Evolutionary conservation across 768 basidiomycete genomes (phyloP).

Genomic region (Galerina sulciceps): DNA sequence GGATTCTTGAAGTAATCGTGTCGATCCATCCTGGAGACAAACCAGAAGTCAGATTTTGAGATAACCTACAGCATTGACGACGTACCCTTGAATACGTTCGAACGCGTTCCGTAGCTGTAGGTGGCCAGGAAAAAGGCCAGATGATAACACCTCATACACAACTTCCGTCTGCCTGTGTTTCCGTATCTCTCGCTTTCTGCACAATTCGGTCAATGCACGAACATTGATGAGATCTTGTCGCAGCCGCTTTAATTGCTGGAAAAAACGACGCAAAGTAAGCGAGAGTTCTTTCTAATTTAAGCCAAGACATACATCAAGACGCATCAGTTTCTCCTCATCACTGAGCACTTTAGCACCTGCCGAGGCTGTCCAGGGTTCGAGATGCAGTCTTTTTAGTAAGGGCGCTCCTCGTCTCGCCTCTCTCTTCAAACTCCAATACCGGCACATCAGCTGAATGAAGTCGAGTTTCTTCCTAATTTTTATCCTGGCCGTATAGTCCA

Average conservation of each 20-base stretch:
- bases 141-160: constrained; percentile 67
- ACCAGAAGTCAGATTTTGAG: neutral
- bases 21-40: constrained; percentile 62
- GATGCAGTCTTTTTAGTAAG: constrained; percentile 86
- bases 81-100: constrained; percentile 64
- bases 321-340: constrained; percentile 82
- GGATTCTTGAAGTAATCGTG: constrained; percentile 81
- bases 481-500: constrained; percentile 74
- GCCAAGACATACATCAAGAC: constrained; percentile 67
- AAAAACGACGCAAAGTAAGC: neutral
- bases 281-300: neutral
- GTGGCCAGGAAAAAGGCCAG: constrained; percentile 70
- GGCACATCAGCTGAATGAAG: constrained; percentile 77
- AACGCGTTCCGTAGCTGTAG: constrained; percentile 63
- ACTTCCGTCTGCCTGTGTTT: constrained; percentile 75
- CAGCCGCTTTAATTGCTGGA: constrained; percentile 61
- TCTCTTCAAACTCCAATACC: constrained; percentile 97
- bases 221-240: constrained; percentile 80
- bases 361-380: constrained; percentile 96
- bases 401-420: constrained; percentile 94
- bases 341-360: constrained; percentile 65
- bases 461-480: constrained; percentile 75
- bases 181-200: constrained; percentile 78
- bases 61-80: constrained; percentile 37
- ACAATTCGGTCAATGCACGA: constrained; percentile 65